Percentiles rank a stretch among this genome's conserved stretches.
Evolutionary conservation across 306 rosid species (phyloP).

Genomic region (Pterocarpus santalinus): DNA sequence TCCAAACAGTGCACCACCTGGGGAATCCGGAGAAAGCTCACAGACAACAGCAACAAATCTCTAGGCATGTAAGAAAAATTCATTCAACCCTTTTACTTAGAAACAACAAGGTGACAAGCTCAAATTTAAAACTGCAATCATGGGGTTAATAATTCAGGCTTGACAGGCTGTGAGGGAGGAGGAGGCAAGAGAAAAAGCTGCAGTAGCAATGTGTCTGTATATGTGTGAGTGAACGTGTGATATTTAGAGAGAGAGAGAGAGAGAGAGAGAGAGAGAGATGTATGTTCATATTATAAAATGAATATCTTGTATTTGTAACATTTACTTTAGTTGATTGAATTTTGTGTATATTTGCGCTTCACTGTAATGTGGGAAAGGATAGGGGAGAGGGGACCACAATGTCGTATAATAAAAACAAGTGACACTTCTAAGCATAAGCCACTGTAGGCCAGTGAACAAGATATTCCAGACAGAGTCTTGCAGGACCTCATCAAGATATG

Average conservation of each 20-base stretch:
- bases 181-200: slow-evolving; percentile 60
- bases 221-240: slow-evolving; percentile 54
- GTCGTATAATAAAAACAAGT: slow-evolving; percentile 49
- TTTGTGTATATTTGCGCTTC: slow-evolving; percentile 41
- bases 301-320: slow-evolving; percentile 38
- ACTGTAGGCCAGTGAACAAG: slow-evolving; percentile 78
- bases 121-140: slow-evolving; percentile 49
- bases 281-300: slow-evolving; percentile 36
- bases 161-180: slow-evolving; percentile 90
- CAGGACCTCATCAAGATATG: slow-evolving; percentile 58
- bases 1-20: slow-evolving; percentile 53
- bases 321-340: slow-evolving; percentile 37
- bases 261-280: slow-evolving; percentile 38
- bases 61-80: slow-evolving; percentile 56
- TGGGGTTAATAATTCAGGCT: slow-evolving; percentile 72
- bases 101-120: slow-evolving; percentile 58
- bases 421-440: slow-evolving; percentile 59
- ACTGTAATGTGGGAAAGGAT: slow-evolving; percentile 47
- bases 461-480: slow-evolving; percentile 86
- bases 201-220: slow-evolving; percentile 54
- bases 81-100: slow-evolving; percentile 46
- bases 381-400: slow-evolving; percentile 55
- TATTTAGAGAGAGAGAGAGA: slow-evolving; percentile 35
- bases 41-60: slow-evolving; percentile 64
- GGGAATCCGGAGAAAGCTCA: slow-evolving; percentile 58